Percentiles rank a stretch among this genome's conserved stretches.
phyloP scores from a whole-genome alignment of 768 basidiomycete species.

The Russula olivacea region DNA sequence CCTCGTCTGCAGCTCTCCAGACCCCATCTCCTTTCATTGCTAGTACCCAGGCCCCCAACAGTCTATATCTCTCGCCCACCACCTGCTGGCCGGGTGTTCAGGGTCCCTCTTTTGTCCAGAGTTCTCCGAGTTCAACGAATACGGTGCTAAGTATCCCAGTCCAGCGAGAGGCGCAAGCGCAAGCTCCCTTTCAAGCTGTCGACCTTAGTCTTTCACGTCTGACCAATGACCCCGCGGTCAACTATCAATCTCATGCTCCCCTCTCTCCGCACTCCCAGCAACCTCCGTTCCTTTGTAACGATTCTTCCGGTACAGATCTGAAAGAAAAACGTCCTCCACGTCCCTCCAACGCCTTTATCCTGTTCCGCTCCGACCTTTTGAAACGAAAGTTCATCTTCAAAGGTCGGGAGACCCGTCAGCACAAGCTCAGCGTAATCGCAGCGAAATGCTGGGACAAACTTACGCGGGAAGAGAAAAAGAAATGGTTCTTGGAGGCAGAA shows the following conservation, averaged over 20 bases:
- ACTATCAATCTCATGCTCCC: not conserved
- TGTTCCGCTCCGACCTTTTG: conserved; percentile 50
- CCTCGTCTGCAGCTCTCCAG: not conserved
- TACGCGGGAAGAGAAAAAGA: conserved; percentile 31
- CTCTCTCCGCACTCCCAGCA: not conserved
- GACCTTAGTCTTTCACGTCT: not conserved
- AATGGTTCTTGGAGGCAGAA: conserved; percentile 35
- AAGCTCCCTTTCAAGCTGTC: not conserved
- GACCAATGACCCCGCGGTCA: not conserved
- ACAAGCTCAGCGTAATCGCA: conserved; percentile 48
- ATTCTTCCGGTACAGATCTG: not conserved
- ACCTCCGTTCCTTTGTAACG: not conserved
- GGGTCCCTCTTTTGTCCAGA: not conserved
- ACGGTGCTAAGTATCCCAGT: not conserved
- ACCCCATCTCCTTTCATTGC: not conserved
- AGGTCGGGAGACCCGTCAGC: conserved; percentile 46
- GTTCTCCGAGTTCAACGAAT: not conserved
- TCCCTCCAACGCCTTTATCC: conserved; percentile 53
- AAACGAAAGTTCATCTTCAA: conserved; percentile 39
- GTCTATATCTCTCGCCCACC: not conserved
- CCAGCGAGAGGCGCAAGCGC: not conserved
- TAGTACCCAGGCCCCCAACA: not conserved
- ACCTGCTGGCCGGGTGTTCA: not conserved
- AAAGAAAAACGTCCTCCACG: conserved; percentile 37
- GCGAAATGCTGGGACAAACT: conserved; percentile 50